Evolutionary conservation across 306 rosid species (phyloP).

Genomic region (Clitoria ternatea): DNA sequence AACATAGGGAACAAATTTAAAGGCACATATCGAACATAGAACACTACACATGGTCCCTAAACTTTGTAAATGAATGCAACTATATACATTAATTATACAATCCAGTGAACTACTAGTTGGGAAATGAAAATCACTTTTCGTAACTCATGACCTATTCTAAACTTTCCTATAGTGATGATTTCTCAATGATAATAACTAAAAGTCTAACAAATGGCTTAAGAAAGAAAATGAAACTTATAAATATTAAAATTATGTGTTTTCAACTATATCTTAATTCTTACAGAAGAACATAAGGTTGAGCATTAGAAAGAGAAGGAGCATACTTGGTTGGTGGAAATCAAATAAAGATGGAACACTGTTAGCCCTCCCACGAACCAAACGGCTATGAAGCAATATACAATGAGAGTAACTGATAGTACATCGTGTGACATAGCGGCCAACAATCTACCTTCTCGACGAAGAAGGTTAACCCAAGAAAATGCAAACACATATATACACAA

Average conservation of each 20-base stretch:
- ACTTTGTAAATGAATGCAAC: neutral
- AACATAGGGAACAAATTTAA: neutral
- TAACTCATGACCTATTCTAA: neutral
- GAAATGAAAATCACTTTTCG: neutral
- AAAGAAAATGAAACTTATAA: neutral
- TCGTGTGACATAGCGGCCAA: constrained; percentile 52
- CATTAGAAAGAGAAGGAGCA: neutral
- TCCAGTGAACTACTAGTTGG: too few species aligned
- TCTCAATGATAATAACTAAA: neutral
- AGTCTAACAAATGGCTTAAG: neutral
- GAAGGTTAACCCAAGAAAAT: constrained; percentile 76
- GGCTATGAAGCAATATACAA: constrained; percentile 73
- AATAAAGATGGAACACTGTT: constrained; percentile 76
- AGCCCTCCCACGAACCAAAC: constrained; percentile 97
- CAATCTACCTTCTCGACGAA: constrained; percentile 37
- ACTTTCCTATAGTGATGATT: neutral
- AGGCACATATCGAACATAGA: neutral
- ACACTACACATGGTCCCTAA: neutral
- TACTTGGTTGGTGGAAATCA: constrained; percentile 91
- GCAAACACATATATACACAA: constrained; percentile 74
- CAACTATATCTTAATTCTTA: neutral
- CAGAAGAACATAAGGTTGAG: neutral
- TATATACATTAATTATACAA: too few species aligned
- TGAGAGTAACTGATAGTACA: constrained; percentile 60
- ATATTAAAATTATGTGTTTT: neutral